Evolutionary conservation across 108 stramenopile genomes (phyloP).

Genomic region (Cyclotella baltica): DNA sequence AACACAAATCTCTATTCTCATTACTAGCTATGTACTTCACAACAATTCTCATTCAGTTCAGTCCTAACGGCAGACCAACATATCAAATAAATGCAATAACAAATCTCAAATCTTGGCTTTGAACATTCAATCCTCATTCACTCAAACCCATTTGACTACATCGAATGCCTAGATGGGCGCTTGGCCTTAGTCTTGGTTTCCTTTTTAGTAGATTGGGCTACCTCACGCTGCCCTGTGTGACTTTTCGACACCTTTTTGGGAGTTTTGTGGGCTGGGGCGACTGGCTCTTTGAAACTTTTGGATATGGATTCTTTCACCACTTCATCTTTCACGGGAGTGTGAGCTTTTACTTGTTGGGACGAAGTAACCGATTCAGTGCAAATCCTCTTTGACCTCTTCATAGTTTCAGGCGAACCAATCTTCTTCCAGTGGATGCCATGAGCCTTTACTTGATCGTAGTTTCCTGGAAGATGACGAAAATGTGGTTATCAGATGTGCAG

Average conservation of each 20-base stretch:
- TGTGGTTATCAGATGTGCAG: no score
- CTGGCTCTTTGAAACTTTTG: no score
- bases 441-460: constrained; percentile 38
- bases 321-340: no score
- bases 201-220: constrained; percentile 8
- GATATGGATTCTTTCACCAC: no score
- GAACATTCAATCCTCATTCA: not conserved
- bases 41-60: not conserved
- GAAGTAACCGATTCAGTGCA: not conserved
- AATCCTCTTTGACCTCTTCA: constrained; percentile 26
- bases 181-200: not conserved
- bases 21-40: not conserved
- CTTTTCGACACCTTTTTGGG: not conserved
- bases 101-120: no score
- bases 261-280: no score
- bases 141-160: no score
- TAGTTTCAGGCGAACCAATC: constrained; percentile 36
- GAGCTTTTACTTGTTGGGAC: no score
- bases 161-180: constrained; percentile 1
- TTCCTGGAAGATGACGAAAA: constrained; percentile 9
- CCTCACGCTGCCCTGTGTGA: not conserved
- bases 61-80: not conserved
- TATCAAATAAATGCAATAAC: not conserved
- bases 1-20: not conserved
- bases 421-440: constrained; percentile 48